Percentiles rank a stretch among this genome's conserved stretches.
phyloP scores from a whole-genome alignment of 176 grass and related monocot genomes.

The Raddia guianensis region DNA sequence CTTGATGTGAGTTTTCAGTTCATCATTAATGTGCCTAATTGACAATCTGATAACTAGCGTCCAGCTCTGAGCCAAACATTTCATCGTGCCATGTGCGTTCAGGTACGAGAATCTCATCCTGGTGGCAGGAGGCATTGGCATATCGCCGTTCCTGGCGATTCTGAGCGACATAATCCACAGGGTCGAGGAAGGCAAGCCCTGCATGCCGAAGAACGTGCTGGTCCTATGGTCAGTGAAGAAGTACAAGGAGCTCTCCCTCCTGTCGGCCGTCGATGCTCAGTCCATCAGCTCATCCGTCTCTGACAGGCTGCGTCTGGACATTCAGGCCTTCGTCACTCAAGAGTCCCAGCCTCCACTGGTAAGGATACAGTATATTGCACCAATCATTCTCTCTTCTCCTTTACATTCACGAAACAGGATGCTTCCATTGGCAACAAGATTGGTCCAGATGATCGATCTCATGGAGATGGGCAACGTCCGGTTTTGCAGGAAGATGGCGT shows the following conservation, averaged over 20 bases:
- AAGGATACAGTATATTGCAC: conserved; percentile 2
- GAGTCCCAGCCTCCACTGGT: conserved; percentile 76
- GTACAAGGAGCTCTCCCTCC: conserved; percentile 80
- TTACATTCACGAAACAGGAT: conserved; percentile 2
- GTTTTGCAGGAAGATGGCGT: conserved; percentile 77
- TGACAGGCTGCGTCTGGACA: conserved; percentile 68
- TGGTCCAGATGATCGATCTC: background rate
- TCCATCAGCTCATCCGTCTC: conserved; percentile 56
- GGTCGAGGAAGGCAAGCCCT: conserved; percentile 61
- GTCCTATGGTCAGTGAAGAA: conserved; percentile 94
- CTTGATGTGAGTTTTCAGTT: conserved; percentile 74
- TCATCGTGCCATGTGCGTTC: background rate
- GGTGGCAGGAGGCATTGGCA: conserved; percentile 93
- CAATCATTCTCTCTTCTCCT: background rate
- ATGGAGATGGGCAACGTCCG: conserved; percentile 3
- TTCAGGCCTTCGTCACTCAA: conserved; percentile 85
- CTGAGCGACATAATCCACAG: conserved; percentile 89
- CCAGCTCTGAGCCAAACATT: background rate
- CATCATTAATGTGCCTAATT: background rate
- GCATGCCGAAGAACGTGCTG: conserved; percentile 79
- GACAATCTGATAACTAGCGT: background rate
- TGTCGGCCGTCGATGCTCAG: conserved; percentile 72
- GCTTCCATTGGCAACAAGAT: conserved; percentile 8
- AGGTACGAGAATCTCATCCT: conserved; percentile 99
- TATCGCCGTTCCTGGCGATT: conserved; percentile 87